Evolutionary conservation across 73 alveolate genomes (phyloP).

Genomic region (Paramecium pentaurelia): DNA sequence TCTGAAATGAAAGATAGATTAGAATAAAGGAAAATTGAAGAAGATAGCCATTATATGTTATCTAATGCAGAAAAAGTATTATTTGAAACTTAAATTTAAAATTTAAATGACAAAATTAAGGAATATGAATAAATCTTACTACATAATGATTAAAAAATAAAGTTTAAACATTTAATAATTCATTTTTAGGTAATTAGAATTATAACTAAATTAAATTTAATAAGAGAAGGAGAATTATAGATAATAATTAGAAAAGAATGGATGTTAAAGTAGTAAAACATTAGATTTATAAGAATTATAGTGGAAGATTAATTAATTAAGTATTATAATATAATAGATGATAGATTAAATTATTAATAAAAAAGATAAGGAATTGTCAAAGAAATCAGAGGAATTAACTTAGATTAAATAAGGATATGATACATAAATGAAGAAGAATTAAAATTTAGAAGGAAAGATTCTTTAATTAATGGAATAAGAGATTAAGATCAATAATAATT

Average conservation of each 20-base stretch:
- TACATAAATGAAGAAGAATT: not conserved
- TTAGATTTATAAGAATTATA: not conserved
- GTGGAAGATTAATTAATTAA: not conserved
- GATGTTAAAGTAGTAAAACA: not conserved
- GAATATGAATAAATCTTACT: not conserved
- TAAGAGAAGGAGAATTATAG: not conserved
- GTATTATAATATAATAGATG: not conserved
- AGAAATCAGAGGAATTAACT: not conserved
- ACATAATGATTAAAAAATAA: not conserved
- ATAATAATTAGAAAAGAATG: not conserved
- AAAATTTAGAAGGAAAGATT: not conserved
- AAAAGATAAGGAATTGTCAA: not conserved
- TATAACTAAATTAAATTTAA: not conserved
- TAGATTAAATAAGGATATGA: not conserved
- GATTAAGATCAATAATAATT: not conserved
- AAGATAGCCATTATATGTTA: not conserved
- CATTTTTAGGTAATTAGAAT: not conserved
- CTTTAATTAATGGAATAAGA: not conserved
- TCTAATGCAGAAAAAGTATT: not conserved
- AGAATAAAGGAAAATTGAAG: not conserved
- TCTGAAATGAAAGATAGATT: not conserved
- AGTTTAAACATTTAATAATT: not conserved
- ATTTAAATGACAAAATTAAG: not conserved
- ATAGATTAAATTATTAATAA: not conserved
- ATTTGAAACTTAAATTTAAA: not conserved